Evolutionary conservation across 1,139 yeast genomes (phyloP).

Genomic region (Yamadazyma aaseri): DNA sequence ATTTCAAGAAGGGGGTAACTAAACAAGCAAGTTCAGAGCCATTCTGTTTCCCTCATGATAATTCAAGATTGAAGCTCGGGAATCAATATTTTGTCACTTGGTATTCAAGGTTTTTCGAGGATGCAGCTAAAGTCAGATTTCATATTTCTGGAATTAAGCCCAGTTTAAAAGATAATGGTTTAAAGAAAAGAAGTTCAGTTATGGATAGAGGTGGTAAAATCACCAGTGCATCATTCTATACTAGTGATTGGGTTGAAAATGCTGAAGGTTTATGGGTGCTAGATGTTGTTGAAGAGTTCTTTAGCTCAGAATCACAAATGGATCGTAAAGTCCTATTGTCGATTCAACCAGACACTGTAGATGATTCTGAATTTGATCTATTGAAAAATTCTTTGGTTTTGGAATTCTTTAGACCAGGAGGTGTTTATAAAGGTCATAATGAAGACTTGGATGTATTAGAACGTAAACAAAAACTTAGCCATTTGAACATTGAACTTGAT

Average conservation of each 20-base stretch:
- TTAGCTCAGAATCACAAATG: conserved; percentile 38
- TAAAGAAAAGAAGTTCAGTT: conserved; percentile 30
- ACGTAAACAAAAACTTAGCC: conserved; percentile 31
- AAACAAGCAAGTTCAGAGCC: conserved; percentile 63
- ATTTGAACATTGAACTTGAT: conserved; percentile 45
- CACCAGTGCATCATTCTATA: conserved; percentile 53
- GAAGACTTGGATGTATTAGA: conserved; percentile 49
- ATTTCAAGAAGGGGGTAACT: conserved; percentile 62
- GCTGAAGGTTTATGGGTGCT: conserved; percentile 64
- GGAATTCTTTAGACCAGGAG: conserved; percentile 55
- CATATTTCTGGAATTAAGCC: conserved; percentile 69
- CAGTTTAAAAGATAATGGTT: conserved; percentile 51
- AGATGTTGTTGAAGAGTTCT: conserved; percentile 60
- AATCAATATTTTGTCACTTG: conserved; percentile 75
- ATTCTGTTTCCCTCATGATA: conserved; percentile 77
- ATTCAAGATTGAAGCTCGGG: conserved; percentile 52
- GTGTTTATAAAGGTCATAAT: conserved; percentile 58
- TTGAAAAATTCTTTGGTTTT: conserved; percentile 52
- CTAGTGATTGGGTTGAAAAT: conserved; percentile 70
- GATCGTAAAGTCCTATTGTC: conserved; percentile 54
- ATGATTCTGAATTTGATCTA: conserved; percentile 65
- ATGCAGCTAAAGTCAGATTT: conserved; percentile 57
- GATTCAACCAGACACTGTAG: conserved; percentile 66
- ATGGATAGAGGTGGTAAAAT: conserved; percentile 39
- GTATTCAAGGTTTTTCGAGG: conserved; percentile 64